Conservation (phyloP, 2,329 filamentous ascomycete species). For the Coniosporium tulheliwenetii region DNA sequence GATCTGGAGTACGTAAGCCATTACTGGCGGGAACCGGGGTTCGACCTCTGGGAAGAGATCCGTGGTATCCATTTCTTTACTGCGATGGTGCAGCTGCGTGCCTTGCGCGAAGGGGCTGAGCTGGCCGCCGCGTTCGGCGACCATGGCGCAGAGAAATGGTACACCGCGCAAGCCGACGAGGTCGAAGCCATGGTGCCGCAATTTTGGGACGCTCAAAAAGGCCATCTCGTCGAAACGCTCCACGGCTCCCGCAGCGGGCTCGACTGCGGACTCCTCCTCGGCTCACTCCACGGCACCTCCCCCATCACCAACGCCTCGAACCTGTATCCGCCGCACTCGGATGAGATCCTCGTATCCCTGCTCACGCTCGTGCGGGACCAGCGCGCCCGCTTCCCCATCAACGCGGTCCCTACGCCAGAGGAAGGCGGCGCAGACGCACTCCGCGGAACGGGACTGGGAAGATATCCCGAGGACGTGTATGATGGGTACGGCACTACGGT, state of each 20-base stretch:
- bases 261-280: constrained; percentile 22
- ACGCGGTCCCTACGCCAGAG: constrained; percentile 9
- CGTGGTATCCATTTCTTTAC: constrained; percentile 69
- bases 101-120: constrained; percentile 45
- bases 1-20: constrained; percentile 62
- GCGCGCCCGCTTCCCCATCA: constrained; percentile 21
- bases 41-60: constrained; percentile 76
- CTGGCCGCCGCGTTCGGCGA: constrained; percentile 36
- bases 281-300: constrained; percentile 16
- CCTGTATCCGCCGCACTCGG: constrained; percentile 19
- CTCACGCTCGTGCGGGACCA: constrained; percentile 19
- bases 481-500: constrained; percentile 17
- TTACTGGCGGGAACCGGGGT: constrained; percentile 47
- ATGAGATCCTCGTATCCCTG: constrained; percentile 20
- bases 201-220: constrained; percentile 21
- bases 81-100: constrained; percentile 50
- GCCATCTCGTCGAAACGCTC: constrained; percentile 20
- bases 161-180: constrained; percentile 18
- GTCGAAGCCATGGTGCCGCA: constrained; percentile 16
- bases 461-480: constrained; percentile 28
- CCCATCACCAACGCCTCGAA: background rate
- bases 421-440: constrained; percentile 4
- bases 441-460: constrained; percentile 21
- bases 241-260: constrained; percentile 17
- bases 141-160: constrained; percentile 21